Conservation (phyloP, 352 stramenopile species). For the Phytophthora uliginosa region DNA sequence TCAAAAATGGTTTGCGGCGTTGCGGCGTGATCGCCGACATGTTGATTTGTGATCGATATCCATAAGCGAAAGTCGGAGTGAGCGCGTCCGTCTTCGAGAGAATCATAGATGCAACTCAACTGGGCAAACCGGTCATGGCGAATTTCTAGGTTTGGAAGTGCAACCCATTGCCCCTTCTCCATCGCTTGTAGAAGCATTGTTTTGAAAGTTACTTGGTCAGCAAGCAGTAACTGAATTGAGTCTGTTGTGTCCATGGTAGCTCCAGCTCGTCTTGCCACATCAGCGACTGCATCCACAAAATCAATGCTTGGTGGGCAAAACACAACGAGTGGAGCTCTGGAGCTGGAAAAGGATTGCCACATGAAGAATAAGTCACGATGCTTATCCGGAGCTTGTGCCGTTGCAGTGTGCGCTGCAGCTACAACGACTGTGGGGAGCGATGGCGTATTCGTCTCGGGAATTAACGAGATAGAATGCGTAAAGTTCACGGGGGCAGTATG, state of each 20-base stretch:
- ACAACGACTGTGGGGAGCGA: constrained; percentile 27
- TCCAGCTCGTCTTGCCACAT: constrained; percentile 40
- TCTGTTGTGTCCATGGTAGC: constrained; percentile 42
- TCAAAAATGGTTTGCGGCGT: constrained; percentile 2
- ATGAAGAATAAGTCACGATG: constrained; percentile 35
- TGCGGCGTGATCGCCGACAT: neutral
- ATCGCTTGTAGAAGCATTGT: constrained; percentile 44
- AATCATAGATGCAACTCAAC: constrained; percentile 44
- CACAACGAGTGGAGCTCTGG: constrained; percentile 44
- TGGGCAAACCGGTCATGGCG: constrained; percentile 23
- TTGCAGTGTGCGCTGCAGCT: constrained; percentile 20
- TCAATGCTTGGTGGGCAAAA: constrained; percentile 38
- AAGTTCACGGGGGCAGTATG: neutral
- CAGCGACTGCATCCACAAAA: constrained; percentile 45
- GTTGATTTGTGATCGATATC: constrained; percentile 38
- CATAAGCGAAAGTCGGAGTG: constrained; percentile 79
- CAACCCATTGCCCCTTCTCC: constrained; percentile 65
- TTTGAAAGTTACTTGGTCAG: constrained; percentile 42
- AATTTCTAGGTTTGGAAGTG: constrained; percentile 52
- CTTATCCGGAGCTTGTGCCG: constrained; percentile 13
- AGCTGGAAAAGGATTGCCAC: constrained; percentile 52
- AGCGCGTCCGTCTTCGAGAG: constrained; percentile 30
- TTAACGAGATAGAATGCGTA: neutral
- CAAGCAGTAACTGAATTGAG: constrained; percentile 28
- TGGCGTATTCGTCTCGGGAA: constrained; percentile 5